Evolutionary conservation across 371 early-diverging fungal genomes (phyloP), one percentile per base, ranked within the genome.

Genomic region (Syncephalastrum monosporum): DNA sequence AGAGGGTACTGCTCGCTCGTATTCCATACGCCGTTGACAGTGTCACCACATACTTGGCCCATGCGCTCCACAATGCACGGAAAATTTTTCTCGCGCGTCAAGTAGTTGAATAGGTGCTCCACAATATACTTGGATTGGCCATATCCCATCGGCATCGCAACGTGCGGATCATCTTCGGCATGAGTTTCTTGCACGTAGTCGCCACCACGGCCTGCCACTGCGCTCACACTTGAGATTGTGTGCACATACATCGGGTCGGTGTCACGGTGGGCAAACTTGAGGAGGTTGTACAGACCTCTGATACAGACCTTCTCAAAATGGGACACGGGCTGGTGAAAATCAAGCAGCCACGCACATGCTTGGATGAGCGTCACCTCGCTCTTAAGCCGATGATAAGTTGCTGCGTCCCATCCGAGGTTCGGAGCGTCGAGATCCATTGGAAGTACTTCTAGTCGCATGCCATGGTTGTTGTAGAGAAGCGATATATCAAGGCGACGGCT

Each of bases 11-110:
- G 72, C 19, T 81, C 81, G 5, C 55, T 57, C 1, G 54, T 59
- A 21, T 81, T 81, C 81, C 81, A 81, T 0, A 67, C 64, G 16
- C 74, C 81, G 19, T 67, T 53, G 1, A 45, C 46, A 10, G 68
- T 60, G 29, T 76, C 74, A 23, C 77, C 77, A 21, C 65, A 67
- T 8, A 76, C 65, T 60, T 77, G 81, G 5, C 76, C 76, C 24
- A 77, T 51, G 13, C 78, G 73, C 16, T 74, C 63, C 12, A 77
- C 56, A 16, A 64, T 58, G 14, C 67, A 61, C 4, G 74, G 74
- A 13, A 75, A 63, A 10, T 64, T 67, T 56, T 71, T 76, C 41
- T 73, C 47, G 0, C 46, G 43, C 14, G 66, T 58, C n/a, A 71
- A 57, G 41, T 66, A 68, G 15, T 64, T 27, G 2, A 69, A 56